Base-by-base conservation (phyloP, 2,329 filamentous ascomycete genomes). In the Kalmusia sp. region DNA sequence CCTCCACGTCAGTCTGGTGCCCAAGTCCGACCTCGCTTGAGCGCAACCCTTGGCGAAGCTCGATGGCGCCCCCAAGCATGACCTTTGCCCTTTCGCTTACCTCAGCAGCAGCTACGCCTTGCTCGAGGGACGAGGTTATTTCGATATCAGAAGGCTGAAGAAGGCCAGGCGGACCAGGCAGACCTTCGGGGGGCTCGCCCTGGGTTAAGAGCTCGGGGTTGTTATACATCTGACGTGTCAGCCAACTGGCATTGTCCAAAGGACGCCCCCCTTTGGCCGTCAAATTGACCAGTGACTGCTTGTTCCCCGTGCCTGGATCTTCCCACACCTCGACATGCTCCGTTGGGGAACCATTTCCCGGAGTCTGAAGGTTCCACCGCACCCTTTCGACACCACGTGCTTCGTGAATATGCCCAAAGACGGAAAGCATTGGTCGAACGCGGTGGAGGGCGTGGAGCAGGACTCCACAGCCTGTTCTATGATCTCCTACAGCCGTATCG, bases 361-460 rank as follows among this genome's bases (percentile, higher is more conserved):
- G 62, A 19, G 52, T 65, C 35, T 58, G 45, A 9, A 51, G 21
- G 54, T 62, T 78, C 88, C 89, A 92, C 19, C 70, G 72, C 27
- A 92, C 79, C 22, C 84, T 76, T 64, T 87, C 80, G 8, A 80
- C 84, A 11, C 89, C 89, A 59, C 89, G 78, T 3, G 81, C 86
- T 56, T 86, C 83, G 69, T 92, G 89, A 25, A 91, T 83, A 70
- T 92, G 90, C 1, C 90, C 89, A 64, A 87, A 92, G 15, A 92
- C 78, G 17, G 84, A 84, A 43, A 92, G 75, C 49, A 79, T 77
- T 4, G 90, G 89, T 33, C 86, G 79, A 3, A 89, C 81, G 5
- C 82, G 76, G 79, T 82, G 84, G 21, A 92, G 74, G 0, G 81
- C 79, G 46, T 77, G 75, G 7, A 81, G 74, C 12, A 92, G 78